A percentile compares a stretch with the other conserved stretches of the same genome.
Conservation (phyloP, 2,329 filamentous ascomycete genomes). For the Cladorrhinum sp. region DNA sequence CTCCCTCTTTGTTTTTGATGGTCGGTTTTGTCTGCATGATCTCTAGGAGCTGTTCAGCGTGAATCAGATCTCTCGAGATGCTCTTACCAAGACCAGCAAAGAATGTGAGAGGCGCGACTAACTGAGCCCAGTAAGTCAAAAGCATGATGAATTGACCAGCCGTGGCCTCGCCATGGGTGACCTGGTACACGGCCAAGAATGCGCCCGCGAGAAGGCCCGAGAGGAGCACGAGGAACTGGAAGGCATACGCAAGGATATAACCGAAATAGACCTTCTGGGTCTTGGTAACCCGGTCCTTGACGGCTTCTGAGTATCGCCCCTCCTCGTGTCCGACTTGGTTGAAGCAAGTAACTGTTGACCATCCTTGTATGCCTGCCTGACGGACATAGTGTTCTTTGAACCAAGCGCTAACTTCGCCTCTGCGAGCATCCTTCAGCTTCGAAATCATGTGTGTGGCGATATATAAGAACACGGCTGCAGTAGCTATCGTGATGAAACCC, state of each 20-base stretch:
- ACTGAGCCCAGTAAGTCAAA: slow-evolving; percentile 70
- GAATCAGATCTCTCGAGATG: slow-evolving; percentile 55
- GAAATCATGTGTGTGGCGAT: slow-evolving; percentile 52
- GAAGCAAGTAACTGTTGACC: slow-evolving; percentile 59
- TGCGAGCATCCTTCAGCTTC: slow-evolving; percentile 47
- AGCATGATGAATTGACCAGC: slow-evolving; percentile 69
- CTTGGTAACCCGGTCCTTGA: slow-evolving; percentile 39
- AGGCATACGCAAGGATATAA: slow-evolving; percentile 51
- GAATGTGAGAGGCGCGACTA: slow-evolving; percentile 68
- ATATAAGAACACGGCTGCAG: slow-evolving; percentile 54
- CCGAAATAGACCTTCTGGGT: slow-evolving; percentile 41
- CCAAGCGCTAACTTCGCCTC: slow-evolving; percentile 50
- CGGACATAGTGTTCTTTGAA: slow-evolving; percentile 56
- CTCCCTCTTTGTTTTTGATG: slow-evolving; percentile 50
- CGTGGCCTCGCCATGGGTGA: slow-evolving; percentile 57
- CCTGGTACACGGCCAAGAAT: slow-evolving; percentile 61
- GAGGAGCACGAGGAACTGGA: slow-evolving; percentile 62
- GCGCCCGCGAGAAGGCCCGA: slow-evolving; percentile 65
- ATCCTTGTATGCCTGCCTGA: slow-evolving; percentile 55
- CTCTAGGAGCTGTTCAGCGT: slow-evolving; percentile 56
- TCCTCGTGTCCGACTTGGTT: slow-evolving; percentile 59
- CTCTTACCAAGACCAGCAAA: slow-evolving; percentile 58
- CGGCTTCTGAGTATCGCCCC: slow-evolving; percentile 50
- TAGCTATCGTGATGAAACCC: slow-evolving; percentile 59
- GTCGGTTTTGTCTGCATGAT: slow-evolving; percentile 58